A percentile compares a stretch with the other conserved stretches of the same genome.
phyloP scores from a whole-genome alignment of 805 yeast species.

The Starmera amethionina region DNA sequence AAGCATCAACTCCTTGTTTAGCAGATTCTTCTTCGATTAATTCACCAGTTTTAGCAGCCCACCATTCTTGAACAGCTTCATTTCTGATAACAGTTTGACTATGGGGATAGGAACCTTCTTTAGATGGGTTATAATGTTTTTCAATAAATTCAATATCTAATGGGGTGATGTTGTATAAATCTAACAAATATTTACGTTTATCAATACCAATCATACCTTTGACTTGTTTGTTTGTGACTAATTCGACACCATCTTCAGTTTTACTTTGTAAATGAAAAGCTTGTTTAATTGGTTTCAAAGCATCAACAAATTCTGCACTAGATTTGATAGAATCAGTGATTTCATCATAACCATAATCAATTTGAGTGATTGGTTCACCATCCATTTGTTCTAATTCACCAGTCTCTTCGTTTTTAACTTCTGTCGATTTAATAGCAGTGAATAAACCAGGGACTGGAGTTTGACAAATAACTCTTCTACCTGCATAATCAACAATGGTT shows the following conservation, averaged over 20 bases:
- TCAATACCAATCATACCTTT: constrained; percentile 86
- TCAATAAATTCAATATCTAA: constrained; percentile 72
- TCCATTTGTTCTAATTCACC: constrained; percentile 26
- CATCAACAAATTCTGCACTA: constrained; percentile 42
- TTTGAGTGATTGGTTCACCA: constrained; percentile 20
- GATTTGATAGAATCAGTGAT: constrained; percentile 39
- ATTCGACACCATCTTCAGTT: constrained; percentile 30
- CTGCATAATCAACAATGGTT: constrained; percentile 82
- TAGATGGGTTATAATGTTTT: constrained; percentile 31
- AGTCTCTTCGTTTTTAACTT: constrained; percentile 29
- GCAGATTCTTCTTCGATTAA: constrained; percentile 23
- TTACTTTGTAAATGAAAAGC: constrained; percentile 74
- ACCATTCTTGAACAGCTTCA: constrained; percentile 90
- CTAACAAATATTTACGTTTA: constrained; percentile 75
- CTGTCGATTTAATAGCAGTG: constrained; percentile 28
- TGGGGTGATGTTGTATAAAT: constrained; percentile 77
- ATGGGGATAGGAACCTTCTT: constrained; percentile 61
- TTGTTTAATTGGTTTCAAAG: constrained; percentile 54
- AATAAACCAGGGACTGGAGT: constrained; percentile 87
- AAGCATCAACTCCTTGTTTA: constrained; percentile 16
- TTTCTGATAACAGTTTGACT: constrained; percentile 68
- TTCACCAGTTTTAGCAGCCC: constrained; percentile 53
- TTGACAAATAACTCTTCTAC: constrained; percentile 82
- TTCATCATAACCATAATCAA: constrained; percentile 62
- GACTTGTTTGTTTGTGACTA: constrained; percentile 65